Conservation (phyloP, 2,329 filamentous ascomycete genomes). For the Aspergillus neotritici region DNA sequence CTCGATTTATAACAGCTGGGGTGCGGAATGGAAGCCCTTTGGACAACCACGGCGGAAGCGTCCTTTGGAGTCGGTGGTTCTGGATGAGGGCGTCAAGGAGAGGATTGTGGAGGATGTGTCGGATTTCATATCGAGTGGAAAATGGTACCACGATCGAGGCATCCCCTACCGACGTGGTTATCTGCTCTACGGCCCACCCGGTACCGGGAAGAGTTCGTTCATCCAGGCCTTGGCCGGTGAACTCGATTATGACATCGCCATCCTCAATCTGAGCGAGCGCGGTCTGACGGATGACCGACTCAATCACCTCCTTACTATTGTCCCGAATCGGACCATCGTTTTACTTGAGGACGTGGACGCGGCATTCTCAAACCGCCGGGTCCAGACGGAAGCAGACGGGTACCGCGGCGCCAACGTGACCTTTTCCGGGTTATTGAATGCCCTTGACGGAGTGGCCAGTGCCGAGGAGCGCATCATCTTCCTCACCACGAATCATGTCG, state of each 20-base stretch:
- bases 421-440: constrained; percentile 83
- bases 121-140: constrained; percentile 71
- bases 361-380: constrained; percentile 73
- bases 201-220: constrained; percentile 91
- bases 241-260: constrained; percentile 85
- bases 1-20: constrained; percentile 78
- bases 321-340: constrained; percentile 75
- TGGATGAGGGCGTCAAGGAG: constrained; percentile 79
- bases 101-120: constrained; percentile 71
- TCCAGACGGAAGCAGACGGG: constrained; percentile 68
- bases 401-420: constrained; percentile 86
- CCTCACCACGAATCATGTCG: constrained; percentile 89
- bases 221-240: constrained; percentile 93
- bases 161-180: constrained; percentile 90
- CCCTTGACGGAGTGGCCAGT: constrained; percentile 84
- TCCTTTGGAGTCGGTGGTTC: constrained; percentile 78
- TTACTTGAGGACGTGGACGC: constrained; percentile 88
- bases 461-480: constrained; percentile 92
- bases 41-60: constrained; percentile 81
- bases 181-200: constrained; percentile 80
- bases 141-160: constrained; percentile 91
- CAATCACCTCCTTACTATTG: constrained; percentile 76
- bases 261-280: constrained; percentile 83
- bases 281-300: constrained; percentile 86
- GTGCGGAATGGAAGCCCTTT: constrained; percentile 77